A percentile compares a stretch with the other conserved stretches of the same genome.
Conservation (phyloP, 2,329 filamentous ascomycete species). For the Claviceps purpurea region DNA sequence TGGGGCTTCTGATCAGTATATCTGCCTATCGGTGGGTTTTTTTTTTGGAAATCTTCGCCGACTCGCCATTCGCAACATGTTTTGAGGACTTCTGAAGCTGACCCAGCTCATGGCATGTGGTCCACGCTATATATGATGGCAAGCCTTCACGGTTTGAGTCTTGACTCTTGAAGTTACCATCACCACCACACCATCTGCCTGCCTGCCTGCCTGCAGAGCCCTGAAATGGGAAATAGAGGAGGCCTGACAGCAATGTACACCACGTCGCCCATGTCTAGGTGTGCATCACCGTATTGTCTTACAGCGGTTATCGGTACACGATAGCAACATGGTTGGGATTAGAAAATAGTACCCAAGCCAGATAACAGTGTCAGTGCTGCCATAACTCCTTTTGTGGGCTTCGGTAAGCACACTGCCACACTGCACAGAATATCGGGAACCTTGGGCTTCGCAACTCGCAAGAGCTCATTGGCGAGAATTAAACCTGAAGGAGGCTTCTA, state of each 20-base stretch:
- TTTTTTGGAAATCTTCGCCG: no score
- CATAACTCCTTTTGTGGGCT: slow-evolving; percentile 12
- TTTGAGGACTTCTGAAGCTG: slow-evolving; percentile 34
- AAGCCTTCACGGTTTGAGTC: no score
- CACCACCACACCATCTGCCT: slow-evolving; percentile 51
- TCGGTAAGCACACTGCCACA: slow-evolving; percentile 6
- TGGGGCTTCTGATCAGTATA: not conserved
- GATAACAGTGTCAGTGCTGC: slow-evolving; percentile 8
- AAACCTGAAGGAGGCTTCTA: no score
- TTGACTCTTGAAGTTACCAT: no score
- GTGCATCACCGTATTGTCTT: no score
- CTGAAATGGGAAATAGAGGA: no score
- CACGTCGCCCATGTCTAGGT: no score
- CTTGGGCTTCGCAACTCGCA: slow-evolving; percentile 4
- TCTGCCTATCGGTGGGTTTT: no score
- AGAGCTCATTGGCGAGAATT: not conserved
- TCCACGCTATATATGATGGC: not conserved
- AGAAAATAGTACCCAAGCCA: not conserved
- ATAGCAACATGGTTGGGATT: no score
- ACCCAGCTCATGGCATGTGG: slow-evolving; percentile 34
- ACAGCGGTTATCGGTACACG: no score
- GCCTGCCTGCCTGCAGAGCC: slow-evolving; percentile 21
- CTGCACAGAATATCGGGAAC: slow-evolving; percentile 13
- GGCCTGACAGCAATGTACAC: no score
- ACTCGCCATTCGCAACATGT: slow-evolving; percentile 43